phyloP scores from a whole-genome alignment of 2,329 filamentous ascomycete genomes.

The Aspergillus pseudoviridinutans region DNA sequence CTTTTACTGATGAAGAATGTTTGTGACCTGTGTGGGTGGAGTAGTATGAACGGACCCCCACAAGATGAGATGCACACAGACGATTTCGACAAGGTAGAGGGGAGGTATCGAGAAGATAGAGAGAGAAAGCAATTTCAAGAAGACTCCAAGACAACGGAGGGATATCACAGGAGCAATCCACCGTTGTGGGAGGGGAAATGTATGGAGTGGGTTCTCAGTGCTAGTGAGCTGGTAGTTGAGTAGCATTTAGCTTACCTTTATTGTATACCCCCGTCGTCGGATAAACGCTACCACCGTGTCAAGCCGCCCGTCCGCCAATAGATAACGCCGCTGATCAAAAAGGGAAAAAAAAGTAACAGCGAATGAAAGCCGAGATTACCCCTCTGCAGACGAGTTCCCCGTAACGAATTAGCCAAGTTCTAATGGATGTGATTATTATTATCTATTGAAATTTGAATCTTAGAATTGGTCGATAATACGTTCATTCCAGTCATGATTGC shows the following conservation, averaged over 20 bases:
- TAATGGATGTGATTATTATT: constrained; percentile 1
- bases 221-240: constrained; percentile 5
- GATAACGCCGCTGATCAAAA: constrained; percentile 24
- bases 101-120: not conserved
- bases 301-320: constrained; percentile 19
- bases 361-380: constrained; percentile 11
- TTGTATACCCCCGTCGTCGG: constrained; percentile 19
- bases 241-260: constrained; percentile 3
- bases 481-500: constrained; percentile 52
- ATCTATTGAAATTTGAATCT: not conserved
- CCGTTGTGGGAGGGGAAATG: constrained; percentile 8
- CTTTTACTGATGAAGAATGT: constrained; percentile 9
- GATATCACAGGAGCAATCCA: not conserved
- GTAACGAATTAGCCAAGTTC: not conserved
- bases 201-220: constrained; percentile 5
- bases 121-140: not conserved
- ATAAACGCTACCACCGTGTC: constrained; percentile 22
- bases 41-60: not conserved
- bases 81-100: not conserved
- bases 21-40: not conserved
- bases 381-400: constrained; percentile 2
- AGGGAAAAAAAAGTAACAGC: constrained; percentile 9
- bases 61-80: not conserved
- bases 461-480: not conserved
- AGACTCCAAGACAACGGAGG: not conserved